A percentile compares a stretch with the other conserved stretches of the same genome.
Evolutionary conservation across 2,329 filamentous ascomycete genomes (phyloP).

Genomic region (Cercospora zeae-maydis): DNA sequence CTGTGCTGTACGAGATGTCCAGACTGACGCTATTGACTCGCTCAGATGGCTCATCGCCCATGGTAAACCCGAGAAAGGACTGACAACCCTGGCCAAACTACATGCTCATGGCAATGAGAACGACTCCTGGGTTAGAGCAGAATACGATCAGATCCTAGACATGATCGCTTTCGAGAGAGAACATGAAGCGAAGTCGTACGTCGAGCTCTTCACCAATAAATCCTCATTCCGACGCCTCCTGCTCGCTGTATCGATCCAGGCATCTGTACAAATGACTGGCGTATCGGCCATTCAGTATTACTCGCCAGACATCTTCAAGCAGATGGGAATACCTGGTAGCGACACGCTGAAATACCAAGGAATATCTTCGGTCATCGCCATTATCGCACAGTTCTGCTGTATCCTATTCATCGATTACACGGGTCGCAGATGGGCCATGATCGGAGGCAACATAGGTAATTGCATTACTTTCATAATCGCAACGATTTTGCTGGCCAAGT

Average conservation of each 20-base stretch:
- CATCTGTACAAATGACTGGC: conserved; percentile 72
- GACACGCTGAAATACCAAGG: conserved; percentile 72
- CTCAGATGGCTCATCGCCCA: conserved; percentile 68
- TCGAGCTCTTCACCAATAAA: conserved; percentile 63
- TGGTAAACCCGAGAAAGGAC: conserved; percentile 60
- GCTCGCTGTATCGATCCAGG: conserved; percentile 63
- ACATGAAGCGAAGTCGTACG: conserved; percentile 65
- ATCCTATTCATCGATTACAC: conserved; percentile 66
- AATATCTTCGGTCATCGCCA: conserved; percentile 67
- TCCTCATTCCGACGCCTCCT: conserved; percentile 70
- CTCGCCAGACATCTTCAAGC: conserved; percentile 50
- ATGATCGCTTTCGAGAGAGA: conserved; percentile 63
- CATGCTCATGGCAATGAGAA: conserved; percentile 65
- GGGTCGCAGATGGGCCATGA: conserved; percentile 69
- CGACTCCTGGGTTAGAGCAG: conserved; percentile 68
- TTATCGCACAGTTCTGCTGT: conserved; percentile 65
- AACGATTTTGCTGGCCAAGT: conserved; percentile 54
- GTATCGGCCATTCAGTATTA: conserved; percentile 74
- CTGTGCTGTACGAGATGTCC: not conserved
- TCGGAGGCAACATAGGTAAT: conserved; percentile 68
- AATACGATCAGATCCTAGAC: conserved; percentile 68
- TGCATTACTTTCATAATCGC: conserved; percentile 69
- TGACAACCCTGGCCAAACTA: conserved; percentile 63
- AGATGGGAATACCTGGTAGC: conserved; percentile 64
- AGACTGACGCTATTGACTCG: conserved; percentile 23